A percentile compares a stretch with the other conserved stretches of the same genome.
Evolutionary conservation across 2,329 filamentous ascomycete species (phyloP).

Genomic region (Colletotrichum sp.): DNA sequence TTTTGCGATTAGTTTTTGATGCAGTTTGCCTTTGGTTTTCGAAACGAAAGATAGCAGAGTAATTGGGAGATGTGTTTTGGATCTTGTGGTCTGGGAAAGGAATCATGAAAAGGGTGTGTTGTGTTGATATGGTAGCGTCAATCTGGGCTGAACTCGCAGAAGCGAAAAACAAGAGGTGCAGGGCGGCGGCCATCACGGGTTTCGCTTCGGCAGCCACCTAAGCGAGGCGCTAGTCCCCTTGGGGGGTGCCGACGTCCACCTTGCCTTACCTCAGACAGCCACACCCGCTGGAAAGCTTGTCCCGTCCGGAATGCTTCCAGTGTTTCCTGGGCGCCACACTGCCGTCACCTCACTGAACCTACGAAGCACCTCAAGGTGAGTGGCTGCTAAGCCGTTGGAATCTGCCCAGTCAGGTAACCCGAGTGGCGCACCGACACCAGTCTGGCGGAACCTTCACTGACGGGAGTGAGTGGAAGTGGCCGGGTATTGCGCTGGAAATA

Average conservation of each 20-base stretch:
- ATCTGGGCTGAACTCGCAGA: not conserved
- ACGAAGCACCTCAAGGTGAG: no score
- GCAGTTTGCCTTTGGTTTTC: not conserved
- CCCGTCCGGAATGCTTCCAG: not conserved
- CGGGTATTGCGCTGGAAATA: conserved; percentile 4
- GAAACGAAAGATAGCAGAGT: not conserved
- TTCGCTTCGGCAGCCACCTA: not conserved
- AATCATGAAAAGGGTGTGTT: not conserved
- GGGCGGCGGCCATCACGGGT: not conserved
- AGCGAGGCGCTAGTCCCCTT: not conserved
- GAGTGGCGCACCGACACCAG: not conserved
- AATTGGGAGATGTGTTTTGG: not conserved
- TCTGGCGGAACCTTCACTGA: not conserved
- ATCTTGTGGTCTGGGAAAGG: not conserved
- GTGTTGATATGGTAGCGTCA: not conserved
- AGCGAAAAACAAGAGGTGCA: conserved; percentile 8
- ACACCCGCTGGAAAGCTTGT: not conserved
- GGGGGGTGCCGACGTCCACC: not conserved
- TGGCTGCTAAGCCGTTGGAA: no score
- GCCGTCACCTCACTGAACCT: not conserved
- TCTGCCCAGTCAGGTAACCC: no score
- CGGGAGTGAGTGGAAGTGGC: no score
- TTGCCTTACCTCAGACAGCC: not conserved
- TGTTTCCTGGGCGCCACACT: not conserved
- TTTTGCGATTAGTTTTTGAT: not conserved